These are phyloP conservation scores for Sporothrix protearum DNA, from an alignment of 2,329 filamentous ascomycete species.

Conservation along the genomic window DNA sequence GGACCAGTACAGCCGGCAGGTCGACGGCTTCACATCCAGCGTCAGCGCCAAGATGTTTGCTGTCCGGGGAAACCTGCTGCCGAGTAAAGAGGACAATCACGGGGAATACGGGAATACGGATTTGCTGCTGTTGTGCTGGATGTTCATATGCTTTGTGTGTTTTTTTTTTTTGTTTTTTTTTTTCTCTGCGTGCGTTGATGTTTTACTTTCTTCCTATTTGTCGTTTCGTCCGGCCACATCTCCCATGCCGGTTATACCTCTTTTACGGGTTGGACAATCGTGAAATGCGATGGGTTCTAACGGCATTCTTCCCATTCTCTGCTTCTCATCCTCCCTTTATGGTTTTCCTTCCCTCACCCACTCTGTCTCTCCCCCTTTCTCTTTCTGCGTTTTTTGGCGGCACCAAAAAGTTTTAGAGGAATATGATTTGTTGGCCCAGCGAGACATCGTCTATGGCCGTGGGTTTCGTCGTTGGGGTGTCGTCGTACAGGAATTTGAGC, in stretches of 20 bases:
- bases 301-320: neutral
- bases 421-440: slow-evolving; percentile 12
- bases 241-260: neutral
- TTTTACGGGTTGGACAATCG: neutral
- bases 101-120: too few relatives aligned
- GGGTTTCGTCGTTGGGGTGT: neutral
- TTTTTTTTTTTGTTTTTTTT: too few relatives aligned
- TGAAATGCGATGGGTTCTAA: neutral
- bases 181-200: neutral
- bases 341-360: neutral
- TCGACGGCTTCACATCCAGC: slow-evolving; percentile 90
- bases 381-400: slow-evolving; percentile 15
- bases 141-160: too few relatives aligned
- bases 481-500: neutral
- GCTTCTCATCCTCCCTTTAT: neutral
- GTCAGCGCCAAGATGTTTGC: slow-evolving; percentile 98
- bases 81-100: slow-evolving; percentile 41
- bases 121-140: too few relatives aligned
- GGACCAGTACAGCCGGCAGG: slow-evolving; percentile 95
- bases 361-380: neutral
- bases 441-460: slow-evolving; percentile 12
- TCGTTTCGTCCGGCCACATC: neutral
- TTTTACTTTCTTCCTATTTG: neutral
- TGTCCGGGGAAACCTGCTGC: slow-evolving; percentile 67
- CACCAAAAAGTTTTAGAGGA: slow-evolving; percentile 19